Conservation (phyloP, 257 asterid genomes). For the Anisodus acutangulus region DNA sequence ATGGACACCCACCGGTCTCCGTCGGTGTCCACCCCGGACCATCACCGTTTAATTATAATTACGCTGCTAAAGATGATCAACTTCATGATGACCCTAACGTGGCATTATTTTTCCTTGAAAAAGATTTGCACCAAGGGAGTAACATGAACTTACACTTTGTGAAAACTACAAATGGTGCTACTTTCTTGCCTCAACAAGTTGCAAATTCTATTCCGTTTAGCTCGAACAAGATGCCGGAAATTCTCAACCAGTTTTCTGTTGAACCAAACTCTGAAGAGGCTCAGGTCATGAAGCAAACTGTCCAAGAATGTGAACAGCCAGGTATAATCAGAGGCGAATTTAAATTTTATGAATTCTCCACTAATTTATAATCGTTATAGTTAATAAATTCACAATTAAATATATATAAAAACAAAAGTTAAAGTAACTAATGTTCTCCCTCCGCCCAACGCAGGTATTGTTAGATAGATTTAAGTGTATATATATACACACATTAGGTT, state of each 20-base stretch:
- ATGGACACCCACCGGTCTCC: conserved; percentile 63
- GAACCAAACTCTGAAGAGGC: conserved; percentile 58
- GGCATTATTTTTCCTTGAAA: conserved; percentile 73
- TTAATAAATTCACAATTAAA: too few species aligned
- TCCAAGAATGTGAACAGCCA: conserved; percentile 65
- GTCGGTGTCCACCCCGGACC: conserved; percentile 49
- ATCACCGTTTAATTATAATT: conserved; percentile 45
- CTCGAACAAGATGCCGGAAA: conserved; percentile 53
- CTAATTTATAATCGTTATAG: too few species aligned
- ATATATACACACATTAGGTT: too few species aligned
- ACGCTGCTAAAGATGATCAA: conserved; percentile 73
- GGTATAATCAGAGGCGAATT: conserved; percentile 16
- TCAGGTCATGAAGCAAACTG: conserved; percentile 54
- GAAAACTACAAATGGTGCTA: conserved; percentile 34
- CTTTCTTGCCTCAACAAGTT: conserved; percentile 59
- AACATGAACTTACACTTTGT: conserved; percentile 58
- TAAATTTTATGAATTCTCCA: too few species aligned
- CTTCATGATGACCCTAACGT: conserved; percentile 61
- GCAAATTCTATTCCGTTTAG: conserved; percentile 78
- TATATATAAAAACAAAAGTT: too few species aligned
- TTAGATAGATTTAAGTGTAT: too few species aligned
- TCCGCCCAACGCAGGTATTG: too few species aligned
- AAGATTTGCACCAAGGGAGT: conserved; percentile 60
- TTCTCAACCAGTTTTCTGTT: conserved; percentile 50
- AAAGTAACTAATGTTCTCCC: too few species aligned